phyloP scores from a whole-genome alignment of 176 grass and related monocot species.

The Melocanna baccifera region DNA sequence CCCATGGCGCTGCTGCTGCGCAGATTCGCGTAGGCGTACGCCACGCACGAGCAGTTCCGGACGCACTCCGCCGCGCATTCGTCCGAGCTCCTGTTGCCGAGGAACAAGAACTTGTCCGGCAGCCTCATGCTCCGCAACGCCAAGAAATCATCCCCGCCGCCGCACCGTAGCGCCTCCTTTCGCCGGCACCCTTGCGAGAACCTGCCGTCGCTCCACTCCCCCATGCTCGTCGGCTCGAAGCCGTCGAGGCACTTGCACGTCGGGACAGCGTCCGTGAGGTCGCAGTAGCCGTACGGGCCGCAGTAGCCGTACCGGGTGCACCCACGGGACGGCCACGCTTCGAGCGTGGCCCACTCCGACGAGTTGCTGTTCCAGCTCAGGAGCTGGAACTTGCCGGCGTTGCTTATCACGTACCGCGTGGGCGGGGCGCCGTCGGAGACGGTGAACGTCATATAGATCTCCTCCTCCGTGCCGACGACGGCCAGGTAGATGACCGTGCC shows the following conservation, averaged over 20 bases:
- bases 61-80: conserved; percentile 47
- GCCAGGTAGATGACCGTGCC: neutral
- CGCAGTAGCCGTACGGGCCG: conserved; percentile 43
- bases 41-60: conserved; percentile 53
- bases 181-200: conserved; percentile 42
- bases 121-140: conserved; percentile 39
- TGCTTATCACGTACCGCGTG: conserved; percentile 18
- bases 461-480: neutral
- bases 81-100: conserved; percentile 18
- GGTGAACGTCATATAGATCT: neutral
- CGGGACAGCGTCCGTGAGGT: neutral
- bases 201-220: neutral
- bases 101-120: conserved; percentile 34
- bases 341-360: conserved; percentile 6
- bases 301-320: conserved; percentile 31
- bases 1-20: conserved; percentile 31
- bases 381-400: conserved; percentile 10
- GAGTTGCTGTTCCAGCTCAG: neutral
- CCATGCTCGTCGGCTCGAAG: conserved; percentile 26
- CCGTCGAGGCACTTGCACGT: conserved; percentile 48
- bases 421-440: conserved; percentile 17
- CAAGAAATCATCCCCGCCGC: conserved; percentile 26
- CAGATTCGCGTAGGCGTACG: conserved; percentile 52
- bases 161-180: conserved; percentile 13
- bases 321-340: neutral